Percentiles rank a stretch among this genome's conserved stretches.
phyloP scores from a whole-genome alignment of 2,329 filamentous ascomycete species.

The Neofusicoccum kwambonambiense region DNA sequence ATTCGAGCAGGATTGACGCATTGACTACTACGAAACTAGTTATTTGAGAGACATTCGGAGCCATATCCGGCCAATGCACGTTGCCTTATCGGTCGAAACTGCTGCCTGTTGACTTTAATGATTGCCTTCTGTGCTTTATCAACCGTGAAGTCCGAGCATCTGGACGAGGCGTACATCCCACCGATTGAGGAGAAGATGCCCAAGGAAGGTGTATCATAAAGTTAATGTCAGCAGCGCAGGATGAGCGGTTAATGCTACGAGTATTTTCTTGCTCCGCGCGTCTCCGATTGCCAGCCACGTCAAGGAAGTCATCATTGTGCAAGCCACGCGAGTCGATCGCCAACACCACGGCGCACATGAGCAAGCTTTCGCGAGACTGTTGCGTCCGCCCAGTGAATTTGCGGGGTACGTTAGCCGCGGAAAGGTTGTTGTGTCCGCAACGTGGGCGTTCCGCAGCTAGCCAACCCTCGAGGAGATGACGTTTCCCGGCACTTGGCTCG shows the following conservation, averaged over 20 bases:
- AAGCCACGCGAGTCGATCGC: not conserved
- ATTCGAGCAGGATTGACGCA: not conserved
- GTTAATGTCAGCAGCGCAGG: not conserved
- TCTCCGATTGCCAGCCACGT: not conserved
- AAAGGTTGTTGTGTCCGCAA: not conserved
- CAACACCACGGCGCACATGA: not conserved
- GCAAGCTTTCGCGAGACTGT: not conserved
- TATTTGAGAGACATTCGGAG: not conserved
- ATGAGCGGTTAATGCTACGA: not conserved
- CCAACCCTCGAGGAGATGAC: slow-evolving; percentile 1
- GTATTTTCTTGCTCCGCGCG: not conserved
- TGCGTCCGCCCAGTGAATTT: not conserved
- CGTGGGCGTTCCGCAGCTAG: not conserved
- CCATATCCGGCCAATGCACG: not conserved
- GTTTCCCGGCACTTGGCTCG: not conserved
- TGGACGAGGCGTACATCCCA: not conserved
- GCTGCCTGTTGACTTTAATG: too few relatives aligned
- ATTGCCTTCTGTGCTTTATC: too few relatives aligned
- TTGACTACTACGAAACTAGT: not conserved
- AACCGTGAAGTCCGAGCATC: not conserved
- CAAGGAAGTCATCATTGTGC: not conserved
- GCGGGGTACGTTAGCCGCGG: slow-evolving; percentile 11
- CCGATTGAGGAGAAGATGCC: too few relatives aligned
- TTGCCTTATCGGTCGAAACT: not conserved
- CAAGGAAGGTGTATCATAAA: not conserved